Evolutionary conservation across 1,139 yeast genomes (phyloP).

Genomic region (Insectozyma bohioensis): DNA sequence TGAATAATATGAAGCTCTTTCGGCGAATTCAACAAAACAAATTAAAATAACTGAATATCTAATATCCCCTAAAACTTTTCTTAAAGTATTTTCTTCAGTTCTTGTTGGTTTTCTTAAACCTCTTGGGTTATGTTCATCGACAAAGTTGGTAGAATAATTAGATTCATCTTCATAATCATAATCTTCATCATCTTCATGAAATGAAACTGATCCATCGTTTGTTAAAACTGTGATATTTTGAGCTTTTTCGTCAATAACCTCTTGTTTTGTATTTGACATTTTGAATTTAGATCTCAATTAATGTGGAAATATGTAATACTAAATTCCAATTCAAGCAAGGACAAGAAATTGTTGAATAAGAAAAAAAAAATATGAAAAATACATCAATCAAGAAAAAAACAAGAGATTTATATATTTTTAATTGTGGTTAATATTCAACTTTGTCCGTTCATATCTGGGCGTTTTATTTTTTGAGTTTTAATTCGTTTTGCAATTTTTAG

Average conservation of each 20-base stretch:
- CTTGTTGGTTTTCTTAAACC: slow-evolving; percentile 37
- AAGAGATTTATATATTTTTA: too few relatives aligned
- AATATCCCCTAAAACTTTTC: slow-evolving; percentile 35
- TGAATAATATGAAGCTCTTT: slow-evolving; percentile 48
- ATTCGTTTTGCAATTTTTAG: too few relatives aligned
- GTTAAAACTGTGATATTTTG: slow-evolving; percentile 3
- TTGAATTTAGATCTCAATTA: too few relatives aligned
- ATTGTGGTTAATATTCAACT: too few relatives aligned
- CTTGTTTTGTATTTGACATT: too few relatives aligned
- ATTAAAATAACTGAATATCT: slow-evolving; percentile 30
- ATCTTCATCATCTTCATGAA: not conserved
- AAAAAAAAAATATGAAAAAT: too few relatives aligned
- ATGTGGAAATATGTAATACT: too few relatives aligned
- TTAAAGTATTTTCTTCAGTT: slow-evolving; percentile 45
- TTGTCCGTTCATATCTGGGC: too few relatives aligned
- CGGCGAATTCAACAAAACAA: slow-evolving; percentile 46
- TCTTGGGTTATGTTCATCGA: slow-evolving; percentile 32
- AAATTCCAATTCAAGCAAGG: not conserved
- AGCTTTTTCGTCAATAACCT: slow-evolving; percentile 4
- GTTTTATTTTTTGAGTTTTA: too few relatives aligned
- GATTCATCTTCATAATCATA: slow-evolving; percentile 4
- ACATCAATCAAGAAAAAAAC: too few relatives aligned
- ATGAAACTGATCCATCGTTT: slow-evolving; percentile 1
- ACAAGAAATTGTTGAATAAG: not conserved
- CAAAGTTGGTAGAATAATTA: slow-evolving; percentile 25